phyloP scores from a whole-genome alignment of 148 eudicot species.

The Vaccinium corymbosum region DNA sequence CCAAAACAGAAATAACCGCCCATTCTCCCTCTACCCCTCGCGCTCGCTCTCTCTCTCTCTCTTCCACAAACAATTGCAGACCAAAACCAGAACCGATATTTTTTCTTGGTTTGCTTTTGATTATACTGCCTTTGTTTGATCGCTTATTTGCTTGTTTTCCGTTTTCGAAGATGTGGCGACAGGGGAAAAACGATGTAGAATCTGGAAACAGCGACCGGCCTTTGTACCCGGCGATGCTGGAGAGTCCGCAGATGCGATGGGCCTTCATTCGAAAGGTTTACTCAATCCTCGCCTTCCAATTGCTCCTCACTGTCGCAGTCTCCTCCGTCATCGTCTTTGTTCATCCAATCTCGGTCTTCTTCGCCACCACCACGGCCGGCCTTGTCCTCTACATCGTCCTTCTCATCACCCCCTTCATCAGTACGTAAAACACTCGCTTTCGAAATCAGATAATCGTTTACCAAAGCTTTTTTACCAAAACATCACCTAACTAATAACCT shows the following conservation, averaged over 20 bases:
- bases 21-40: neutral
- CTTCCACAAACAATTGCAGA: neutral
- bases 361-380: slow-evolving; percentile 56
- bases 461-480: too few relatives aligned
- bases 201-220: slow-evolving; percentile 24
- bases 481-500: neutral
- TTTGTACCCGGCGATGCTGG: slow-evolving; percentile 67
- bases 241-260: slow-evolving; percentile 72
- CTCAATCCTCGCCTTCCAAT: slow-evolving; percentile 61
- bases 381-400: slow-evolving; percentile 59
- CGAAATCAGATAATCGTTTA: neutral
- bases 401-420: slow-evolving; percentile 62
- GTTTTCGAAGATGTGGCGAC: slow-evolving; percentile 40
- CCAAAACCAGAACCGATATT: neutral
- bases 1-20: slow-evolving; percentile 1
- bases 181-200: slow-evolving; percentile 63
- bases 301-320: slow-evolving; percentile 68
- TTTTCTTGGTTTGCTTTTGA: neutral
- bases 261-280: slow-evolving; percentile 77
- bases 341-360: slow-evolving; percentile 51
- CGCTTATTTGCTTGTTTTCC: neutral
- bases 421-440: slow-evolving; percentile 26
- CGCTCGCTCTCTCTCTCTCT: neutral
- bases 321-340: slow-evolving; percentile 66
- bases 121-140: neutral